Conservation (phyloP, 768 basidiomycete species). For the Mycena vitilis region DNA sequence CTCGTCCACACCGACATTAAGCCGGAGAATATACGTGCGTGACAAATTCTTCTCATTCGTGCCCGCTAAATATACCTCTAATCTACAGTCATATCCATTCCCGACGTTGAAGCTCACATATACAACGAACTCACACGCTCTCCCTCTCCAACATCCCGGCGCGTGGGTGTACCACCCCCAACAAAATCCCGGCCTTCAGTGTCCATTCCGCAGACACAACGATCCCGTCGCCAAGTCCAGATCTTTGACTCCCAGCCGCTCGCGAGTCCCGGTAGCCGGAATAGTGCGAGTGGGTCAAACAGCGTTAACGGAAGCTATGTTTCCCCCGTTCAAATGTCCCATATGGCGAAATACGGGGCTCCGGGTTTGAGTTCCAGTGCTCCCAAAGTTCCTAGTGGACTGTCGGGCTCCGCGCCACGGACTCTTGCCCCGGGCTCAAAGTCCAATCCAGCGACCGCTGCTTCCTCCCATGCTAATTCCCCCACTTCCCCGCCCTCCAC, state of each 20-base stretch:
- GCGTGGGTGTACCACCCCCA: constrained; percentile 82
- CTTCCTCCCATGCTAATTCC: constrained; percentile 35
- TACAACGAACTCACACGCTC: constrained; percentile 73
- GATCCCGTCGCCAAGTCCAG: constrained; percentile 74
- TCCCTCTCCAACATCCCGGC: constrained; percentile 79
- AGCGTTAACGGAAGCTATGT: constrained; percentile 56
- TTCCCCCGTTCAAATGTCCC: constrained; percentile 54
- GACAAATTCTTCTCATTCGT: constrained; percentile 32
- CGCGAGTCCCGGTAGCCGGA: constrained; percentile 61
- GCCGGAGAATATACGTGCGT: constrained; percentile 94
- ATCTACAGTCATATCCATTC: constrained; percentile 81
- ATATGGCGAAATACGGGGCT: constrained; percentile 42
- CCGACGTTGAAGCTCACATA: constrained; percentile 83
- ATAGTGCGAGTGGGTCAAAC: constrained; percentile 49
- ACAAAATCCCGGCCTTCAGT: constrained; percentile 72
- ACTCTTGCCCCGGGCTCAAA: constrained; percentile 29
- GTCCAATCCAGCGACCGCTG: constrained; percentile 33
- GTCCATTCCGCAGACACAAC: constrained; percentile 66
- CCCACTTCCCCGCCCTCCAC: constrained; percentile 52
- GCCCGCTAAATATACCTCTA: constrained; percentile 33
- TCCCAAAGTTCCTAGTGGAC: constrained; percentile 53
- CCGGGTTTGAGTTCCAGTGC: constrained; percentile 50
- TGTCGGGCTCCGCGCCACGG: constrained; percentile 46
- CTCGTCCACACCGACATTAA: constrained; percentile 95
- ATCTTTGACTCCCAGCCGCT: constrained; percentile 88